These are phyloP conservation scores for Cicer chorassanicum DNA, from an alignment of 306 rosid genomes.

Conservation along the genomic window DNA sequence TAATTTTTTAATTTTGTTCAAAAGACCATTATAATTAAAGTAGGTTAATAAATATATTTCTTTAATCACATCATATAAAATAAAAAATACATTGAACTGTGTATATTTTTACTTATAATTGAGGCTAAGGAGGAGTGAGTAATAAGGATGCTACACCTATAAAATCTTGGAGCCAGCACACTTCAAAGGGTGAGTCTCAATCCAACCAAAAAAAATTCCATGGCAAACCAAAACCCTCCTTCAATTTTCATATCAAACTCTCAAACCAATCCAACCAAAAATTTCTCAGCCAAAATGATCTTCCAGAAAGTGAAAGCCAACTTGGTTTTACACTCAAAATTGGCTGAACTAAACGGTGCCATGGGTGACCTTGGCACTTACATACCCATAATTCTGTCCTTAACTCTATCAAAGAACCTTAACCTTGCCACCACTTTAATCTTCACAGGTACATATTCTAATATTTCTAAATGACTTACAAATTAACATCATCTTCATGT, in stretches of 20 bases:
- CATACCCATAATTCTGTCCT: constrained; percentile 64
- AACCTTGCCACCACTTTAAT: constrained; percentile 47
- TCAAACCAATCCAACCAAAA: constrained; percentile 15
- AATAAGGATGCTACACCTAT: neutral
- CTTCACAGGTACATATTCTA: constrained; percentile 57
- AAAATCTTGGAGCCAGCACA: neutral
- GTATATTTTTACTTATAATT: no score
- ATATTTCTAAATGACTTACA: neutral
- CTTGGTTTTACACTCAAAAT: constrained; percentile 60
- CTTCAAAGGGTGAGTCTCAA: constrained; percentile 8
- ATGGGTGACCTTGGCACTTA: constrained; percentile 84
- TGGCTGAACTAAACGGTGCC: constrained; percentile 73
- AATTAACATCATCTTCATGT: neutral
- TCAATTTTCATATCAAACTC: constrained; percentile 38
- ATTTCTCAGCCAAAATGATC: constrained; percentile 36
- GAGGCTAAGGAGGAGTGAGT: no score
- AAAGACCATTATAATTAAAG: no score
- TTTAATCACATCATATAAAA: no score
- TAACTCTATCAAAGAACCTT: constrained; percentile 57
- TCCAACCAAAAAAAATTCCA: constrained; percentile 20
- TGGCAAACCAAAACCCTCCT: constrained; percentile 52
- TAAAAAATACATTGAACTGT: no score
- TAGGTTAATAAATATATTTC: no score
- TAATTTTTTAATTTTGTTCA: no score
- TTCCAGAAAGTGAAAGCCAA: constrained; percentile 50